A percentile compares a stretch with the other conserved stretches of the same genome.
Evolutionary conservation across 208 protist genomes (phyloP).

Genomic region (Kentomonas sorsogonicus): DNA sequence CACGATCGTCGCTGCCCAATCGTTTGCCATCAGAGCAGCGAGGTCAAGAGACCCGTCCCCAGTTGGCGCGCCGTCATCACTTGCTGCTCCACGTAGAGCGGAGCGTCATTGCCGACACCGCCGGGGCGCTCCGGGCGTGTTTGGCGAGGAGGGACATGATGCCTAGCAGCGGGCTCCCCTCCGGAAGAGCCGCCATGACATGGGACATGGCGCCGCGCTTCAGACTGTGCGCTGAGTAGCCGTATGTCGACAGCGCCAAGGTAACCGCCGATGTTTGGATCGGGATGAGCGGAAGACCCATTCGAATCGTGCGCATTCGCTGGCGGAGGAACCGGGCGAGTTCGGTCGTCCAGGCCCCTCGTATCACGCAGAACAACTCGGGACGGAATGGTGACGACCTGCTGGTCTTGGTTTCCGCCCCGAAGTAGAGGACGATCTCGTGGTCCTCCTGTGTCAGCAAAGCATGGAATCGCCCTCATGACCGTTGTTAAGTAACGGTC

Average conservation of each 20-base stretch:
- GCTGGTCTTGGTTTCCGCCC: conserved; percentile 11
- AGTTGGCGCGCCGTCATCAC: conserved; percentile 12
- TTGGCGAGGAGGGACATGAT: conserved; percentile 16
- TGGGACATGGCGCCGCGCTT: conserved; percentile 14
- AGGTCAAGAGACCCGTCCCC: conserved; percentile 13
- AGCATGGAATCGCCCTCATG: too few species aligned
- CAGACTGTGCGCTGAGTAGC: conserved; percentile 20
- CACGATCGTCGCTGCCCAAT: conserved; percentile 15
- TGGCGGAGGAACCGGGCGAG: too few species aligned
- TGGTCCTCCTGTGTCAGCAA: neutral
- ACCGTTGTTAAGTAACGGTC: too few species aligned
- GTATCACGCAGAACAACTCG: conserved; percentile 11
- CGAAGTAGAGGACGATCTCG: conserved; percentile 15
- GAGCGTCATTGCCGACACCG: conserved; percentile 11
- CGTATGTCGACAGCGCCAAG: conserved; percentile 8
- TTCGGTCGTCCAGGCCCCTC: too few species aligned
- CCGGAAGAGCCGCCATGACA: conserved; percentile 1
- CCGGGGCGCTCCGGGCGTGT: conserved; percentile 2
- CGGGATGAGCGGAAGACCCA: too few species aligned
- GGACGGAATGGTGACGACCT: conserved; percentile 9
- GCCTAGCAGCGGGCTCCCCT: neutral
- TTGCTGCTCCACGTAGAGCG: conserved; percentile 12
- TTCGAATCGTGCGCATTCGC: too few species aligned
- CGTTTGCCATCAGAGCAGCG: conserved; percentile 9
- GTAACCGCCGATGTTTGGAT: neutral